Base-by-base conservation (phyloP, 495 filamentous ascomycete species). In the Podospora tetraspora region DNA sequence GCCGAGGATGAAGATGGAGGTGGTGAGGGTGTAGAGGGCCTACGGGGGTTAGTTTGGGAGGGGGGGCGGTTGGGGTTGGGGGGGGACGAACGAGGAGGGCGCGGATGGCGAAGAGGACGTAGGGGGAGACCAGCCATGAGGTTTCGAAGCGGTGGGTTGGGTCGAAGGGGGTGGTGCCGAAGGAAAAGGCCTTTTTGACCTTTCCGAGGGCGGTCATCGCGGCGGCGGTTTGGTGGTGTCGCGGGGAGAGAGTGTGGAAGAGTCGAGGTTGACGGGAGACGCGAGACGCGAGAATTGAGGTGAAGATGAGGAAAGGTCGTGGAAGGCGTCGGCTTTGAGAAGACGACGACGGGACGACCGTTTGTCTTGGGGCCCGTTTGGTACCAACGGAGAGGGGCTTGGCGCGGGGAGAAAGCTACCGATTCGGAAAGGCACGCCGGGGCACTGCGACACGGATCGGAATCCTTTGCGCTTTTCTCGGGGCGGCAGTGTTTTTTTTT, bases 61-160 rank as follows among this genome's bases (percentile, higher is more conserved):
- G 1, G 29, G 29, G 16, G 56, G 37, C 29, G 12, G 2, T 32
- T 37, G 6, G 4, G 13, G 63, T 80, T 82, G 66, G 72, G 27
- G 34, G 13, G 34, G 13, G 34, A 43, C 34, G 34, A 16, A 85
- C 83, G 69, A 93, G 79, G 0, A 88, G 68, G 19, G 83, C 84
- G 56, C 92, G 89, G 27, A 87, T 70, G 52, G 68, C 66, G 62
- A 85, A 89, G 27, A 93, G 83, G 3, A 83, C 62, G 63, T 82
- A 77, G 0, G 92, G 90, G n/a, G 89, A 73, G 9, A 96, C 76
- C 12, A 92, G 74, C 89, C 90, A 93, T 5, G 91, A 93, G 16
- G 91, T 93, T 74, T 86, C 85, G 78, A 88, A 92, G 69, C 86
- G 87, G 74, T 90, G 82, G 21, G 80, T 78, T 29, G 83, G 79